Evolutionary conservation across 2,329 filamentous ascomycete genomes (phyloP).

Genomic region (Trichophyton simii): DNA sequence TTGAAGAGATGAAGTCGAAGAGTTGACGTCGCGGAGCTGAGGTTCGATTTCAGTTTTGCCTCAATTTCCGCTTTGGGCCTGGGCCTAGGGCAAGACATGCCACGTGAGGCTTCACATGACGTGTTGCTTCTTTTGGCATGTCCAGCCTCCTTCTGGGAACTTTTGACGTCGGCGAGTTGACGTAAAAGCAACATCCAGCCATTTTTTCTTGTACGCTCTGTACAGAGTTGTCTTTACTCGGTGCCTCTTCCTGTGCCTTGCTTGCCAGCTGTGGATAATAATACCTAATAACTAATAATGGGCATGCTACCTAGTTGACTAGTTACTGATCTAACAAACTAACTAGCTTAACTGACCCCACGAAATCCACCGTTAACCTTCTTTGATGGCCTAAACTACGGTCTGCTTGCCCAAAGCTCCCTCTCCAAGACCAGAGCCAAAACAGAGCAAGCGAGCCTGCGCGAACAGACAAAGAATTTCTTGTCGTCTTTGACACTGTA

Average conservation of each 20-base stretch:
- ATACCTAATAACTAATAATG: too few species aligned
- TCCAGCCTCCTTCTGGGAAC: neutral
- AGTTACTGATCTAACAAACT: too few species aligned
- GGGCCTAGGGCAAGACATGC: neutral
- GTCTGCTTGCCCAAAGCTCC: constrained; percentile 3
- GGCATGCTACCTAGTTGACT: neutral
- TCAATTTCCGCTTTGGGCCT: neutral
- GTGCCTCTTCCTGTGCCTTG: neutral
- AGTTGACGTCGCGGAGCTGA: neutral
- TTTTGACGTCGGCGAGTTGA: too few species aligned
- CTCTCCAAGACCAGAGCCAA: neutral
- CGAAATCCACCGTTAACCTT: constrained; percentile 1
- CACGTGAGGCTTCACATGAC: constrained; percentile 1
- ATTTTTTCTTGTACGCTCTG: neutral
- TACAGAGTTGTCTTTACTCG: neutral
- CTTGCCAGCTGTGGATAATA: too few species aligned
- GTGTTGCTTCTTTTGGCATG: neutral
- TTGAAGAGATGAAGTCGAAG: neutral
- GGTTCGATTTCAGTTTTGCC: neutral
- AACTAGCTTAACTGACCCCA: neutral
- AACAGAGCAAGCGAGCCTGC: neutral
- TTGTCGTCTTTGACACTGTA: neutral
- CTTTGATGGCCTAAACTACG: neutral
- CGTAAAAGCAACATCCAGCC: neutral
- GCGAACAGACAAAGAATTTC: neutral